Evolutionary conservation across 176 grass and related monocot genomes (phyloP).

Genomic region (Chrysopogon serrulatus): DNA sequence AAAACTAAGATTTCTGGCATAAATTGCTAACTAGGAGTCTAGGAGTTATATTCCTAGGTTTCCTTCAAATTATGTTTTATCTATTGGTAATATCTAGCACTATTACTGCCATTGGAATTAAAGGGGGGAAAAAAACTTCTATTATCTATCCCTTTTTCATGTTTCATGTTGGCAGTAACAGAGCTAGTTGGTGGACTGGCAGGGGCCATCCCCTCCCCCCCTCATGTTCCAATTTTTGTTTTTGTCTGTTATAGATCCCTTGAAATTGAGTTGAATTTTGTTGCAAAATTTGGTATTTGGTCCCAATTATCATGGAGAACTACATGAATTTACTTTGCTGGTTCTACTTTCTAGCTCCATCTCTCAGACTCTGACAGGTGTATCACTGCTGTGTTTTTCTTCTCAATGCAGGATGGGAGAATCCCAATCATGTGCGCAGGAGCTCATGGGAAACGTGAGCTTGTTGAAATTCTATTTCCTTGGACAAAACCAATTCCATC

Average conservation of each 20-base stretch:
- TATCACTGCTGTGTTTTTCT: background rate
- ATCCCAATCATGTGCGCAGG: constrained; percentile 29
- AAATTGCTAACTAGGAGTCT: background rate
- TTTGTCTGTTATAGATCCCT: background rate
- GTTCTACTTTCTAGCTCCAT: background rate
- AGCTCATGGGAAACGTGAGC: constrained; percentile 11
- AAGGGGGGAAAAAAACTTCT: background rate
- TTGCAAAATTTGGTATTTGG: background rate
- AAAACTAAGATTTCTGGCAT: background rate
- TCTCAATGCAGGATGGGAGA: constrained; percentile 10
- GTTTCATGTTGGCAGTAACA: background rate
- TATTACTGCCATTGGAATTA: background rate
- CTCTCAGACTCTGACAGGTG: background rate
- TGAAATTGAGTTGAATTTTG: background rate
- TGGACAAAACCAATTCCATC: constrained; percentile 27
- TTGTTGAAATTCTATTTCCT: constrained; percentile 54
- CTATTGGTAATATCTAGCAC: background rate
- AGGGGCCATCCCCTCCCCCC: background rate
- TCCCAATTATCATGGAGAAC: background rate
- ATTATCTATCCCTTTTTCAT: background rate
- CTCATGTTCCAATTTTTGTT: background rate
- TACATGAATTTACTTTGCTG: background rate
- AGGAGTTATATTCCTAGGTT: background rate
- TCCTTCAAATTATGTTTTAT: background rate
- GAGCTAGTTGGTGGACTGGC: background rate